Evolutionary conservation across 371 early-diverging fungal genomes (phyloP), one percentile per base, ranked within the genome.

Genomic region (Actinomortierella ambigua): DNA sequence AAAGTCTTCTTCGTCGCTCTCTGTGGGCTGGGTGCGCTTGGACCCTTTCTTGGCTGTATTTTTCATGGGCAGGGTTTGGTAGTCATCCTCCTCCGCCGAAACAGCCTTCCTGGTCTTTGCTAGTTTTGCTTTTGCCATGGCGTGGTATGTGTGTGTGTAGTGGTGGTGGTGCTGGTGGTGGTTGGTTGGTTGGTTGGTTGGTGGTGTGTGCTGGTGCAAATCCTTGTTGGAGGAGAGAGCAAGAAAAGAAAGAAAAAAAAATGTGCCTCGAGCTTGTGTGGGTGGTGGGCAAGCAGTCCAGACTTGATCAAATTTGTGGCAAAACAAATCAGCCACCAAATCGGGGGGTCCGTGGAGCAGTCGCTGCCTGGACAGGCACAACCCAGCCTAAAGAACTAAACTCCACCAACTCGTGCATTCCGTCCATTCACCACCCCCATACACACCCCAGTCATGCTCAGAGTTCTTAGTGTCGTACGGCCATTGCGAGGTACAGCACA

Each of bases 101-200:
- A 22, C 52, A 40, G 20, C 24, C 43, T 61, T 61, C 23, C 24
- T 51, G 14, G 50, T 49, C 49, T 62, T 58, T 39, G 57, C 46
- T 26, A 55, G 26, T 52, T 50, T 28, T 23, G 41, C 53, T 46
- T 58, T 68, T 48, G 47, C 59, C 51, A 62, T 56, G 47, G 47
- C 49, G 24, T 23, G 3, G 44, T 18, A 29, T 17, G 27, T 28
- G 54, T n/a, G n/a, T 20, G 40, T 27, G 2, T 11, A 11, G 20
- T 29, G 3, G 54, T 24, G 49, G 13, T 24, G 2, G 49, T 7
- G 27, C 50, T 20, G 26, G 50, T 24, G 22, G 15, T 50, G 11
- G 3, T 50, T 24, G 50, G 17, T 41, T 41, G 42, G 11, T 11
- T 24, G 7, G 4, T 11, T 23, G 4, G 8, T 27, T 50, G 50